Base-by-base conservation (phyloP, 768 basidiomycete species). In the Mycena sanguinolenta region DNA sequence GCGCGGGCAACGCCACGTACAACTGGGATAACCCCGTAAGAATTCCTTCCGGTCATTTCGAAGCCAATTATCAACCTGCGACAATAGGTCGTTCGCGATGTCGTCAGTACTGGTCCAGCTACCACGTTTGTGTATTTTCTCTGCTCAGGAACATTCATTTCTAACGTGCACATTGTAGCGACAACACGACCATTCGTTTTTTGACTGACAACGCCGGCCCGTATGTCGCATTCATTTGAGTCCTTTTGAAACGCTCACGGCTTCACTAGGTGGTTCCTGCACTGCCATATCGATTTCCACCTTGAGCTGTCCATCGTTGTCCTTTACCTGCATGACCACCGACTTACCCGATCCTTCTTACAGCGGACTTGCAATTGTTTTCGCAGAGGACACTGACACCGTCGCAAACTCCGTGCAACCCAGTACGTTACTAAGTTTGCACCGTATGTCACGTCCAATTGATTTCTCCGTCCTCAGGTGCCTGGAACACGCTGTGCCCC, bases 201-300 rank as follows among this genome's bases (percentile, higher is more conserved):
- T 68, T 79, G 21, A 88, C 89, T 3, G 84, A 91, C 75, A 91
- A 90, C 77, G 85, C 89, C 0, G 90, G 90, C 28, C 84, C 84
- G 34, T 65, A 28, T 5, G 55, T 55, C 8, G n/a, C 52, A 9
- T 4, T 16, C 1, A 8, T 7, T 17, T 34, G 9, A n/a, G 32
- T 34, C 10, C 39, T n/a, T 30, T 32, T 42, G 12, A 19, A 21
- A 19, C 27, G 2, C 13, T 54, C 7, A 2, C 55, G 46, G 10
- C 50, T 42, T 16, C 19, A 13, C 25, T 87, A 67, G 49, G 3
- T 63, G 68, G 65, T 66, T 65, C 65, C n/a, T 71, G 21, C 65
- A 66, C 46, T 71, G 69, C 69, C 79, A 78, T 69, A 80, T 80
- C 69, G 80, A 80, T 54, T 82, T 80, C 78, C 80, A 82, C 67